Evolutionary conservation across 2,329 filamentous ascomycete species (phyloP).

Genomic region (Fusarium torulosum): DNA sequence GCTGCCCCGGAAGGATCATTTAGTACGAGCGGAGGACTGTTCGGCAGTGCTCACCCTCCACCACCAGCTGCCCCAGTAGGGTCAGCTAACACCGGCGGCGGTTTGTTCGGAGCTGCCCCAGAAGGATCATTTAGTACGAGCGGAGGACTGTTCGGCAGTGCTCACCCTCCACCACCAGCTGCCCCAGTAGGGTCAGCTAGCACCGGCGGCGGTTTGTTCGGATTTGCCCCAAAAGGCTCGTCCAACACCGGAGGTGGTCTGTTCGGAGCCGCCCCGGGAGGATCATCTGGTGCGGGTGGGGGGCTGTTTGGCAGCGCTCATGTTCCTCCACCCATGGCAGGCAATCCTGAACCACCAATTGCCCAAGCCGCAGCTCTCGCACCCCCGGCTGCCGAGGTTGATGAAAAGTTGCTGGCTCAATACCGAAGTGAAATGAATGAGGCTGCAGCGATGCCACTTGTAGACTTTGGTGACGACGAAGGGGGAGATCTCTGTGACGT

Average conservation of each 20-base stretch:
- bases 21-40: background rate
- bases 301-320: background rate
- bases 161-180: no score
- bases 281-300: no score
- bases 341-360: background rate
- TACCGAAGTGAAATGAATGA: slow-evolving; percentile 10
- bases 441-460: slow-evolving; percentile 4
- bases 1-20: background rate
- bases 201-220: background rate
- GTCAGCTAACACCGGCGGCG: background rate
- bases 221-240: background rate
- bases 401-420: background rate
- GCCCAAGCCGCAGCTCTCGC: slow-evolving; percentile 2
- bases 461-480: no score
- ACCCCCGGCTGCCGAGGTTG: background rate
- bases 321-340: background rate
- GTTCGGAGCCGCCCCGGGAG: no score
- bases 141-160: background rate
- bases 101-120: background rate
- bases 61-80: no score
- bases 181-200: no score
- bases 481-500: no score
- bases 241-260: no score
- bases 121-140: background rate
- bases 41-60: background rate